Evolutionary conservation across 768 basidiomycete species (phyloP).

Genomic region (Phylloporus arenicola): DNA sequence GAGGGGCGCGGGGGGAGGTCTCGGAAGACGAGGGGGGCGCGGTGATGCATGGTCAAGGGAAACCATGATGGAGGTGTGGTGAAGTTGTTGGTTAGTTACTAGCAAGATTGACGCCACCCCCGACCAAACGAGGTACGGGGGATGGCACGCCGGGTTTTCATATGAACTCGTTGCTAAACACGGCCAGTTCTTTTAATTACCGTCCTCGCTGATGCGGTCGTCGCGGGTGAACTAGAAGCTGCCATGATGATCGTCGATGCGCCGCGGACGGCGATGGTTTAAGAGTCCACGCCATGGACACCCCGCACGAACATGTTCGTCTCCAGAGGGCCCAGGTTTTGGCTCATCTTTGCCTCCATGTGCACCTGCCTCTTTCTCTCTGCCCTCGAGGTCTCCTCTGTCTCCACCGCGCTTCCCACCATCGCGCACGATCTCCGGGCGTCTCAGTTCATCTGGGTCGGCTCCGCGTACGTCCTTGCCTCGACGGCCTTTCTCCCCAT

Average conservation of each 20-base stretch:
- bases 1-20: neutral
- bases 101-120: neutral
- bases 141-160: neutral
- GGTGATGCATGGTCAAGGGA: conserved; percentile 1
- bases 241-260: neutral
- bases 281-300: too few species aligned
- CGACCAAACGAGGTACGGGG: too few species aligned
- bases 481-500: conserved; percentile 36
- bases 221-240: neutral
- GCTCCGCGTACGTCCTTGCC: conserved; percentile 33
- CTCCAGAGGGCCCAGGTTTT: conserved; percentile 17
- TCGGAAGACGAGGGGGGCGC: conserved; percentile 8
- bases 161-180: neutral
- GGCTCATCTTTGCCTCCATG: conserved; percentile 27
- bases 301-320: neutral
- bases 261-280: neutral
- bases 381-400: conserved; percentile 24
- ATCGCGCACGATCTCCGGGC: conserved; percentile 27
- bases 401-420: conserved; percentile 31
- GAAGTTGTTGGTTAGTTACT: too few species aligned
- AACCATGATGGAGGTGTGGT: neutral
- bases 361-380: conserved; percentile 23
- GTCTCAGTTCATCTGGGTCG: conserved; percentile 34
- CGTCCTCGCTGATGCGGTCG: neutral
- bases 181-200: neutral